Base-by-base conservation (phyloP, 1,139 yeast species). In the Geotrichum australiense region DNA sequence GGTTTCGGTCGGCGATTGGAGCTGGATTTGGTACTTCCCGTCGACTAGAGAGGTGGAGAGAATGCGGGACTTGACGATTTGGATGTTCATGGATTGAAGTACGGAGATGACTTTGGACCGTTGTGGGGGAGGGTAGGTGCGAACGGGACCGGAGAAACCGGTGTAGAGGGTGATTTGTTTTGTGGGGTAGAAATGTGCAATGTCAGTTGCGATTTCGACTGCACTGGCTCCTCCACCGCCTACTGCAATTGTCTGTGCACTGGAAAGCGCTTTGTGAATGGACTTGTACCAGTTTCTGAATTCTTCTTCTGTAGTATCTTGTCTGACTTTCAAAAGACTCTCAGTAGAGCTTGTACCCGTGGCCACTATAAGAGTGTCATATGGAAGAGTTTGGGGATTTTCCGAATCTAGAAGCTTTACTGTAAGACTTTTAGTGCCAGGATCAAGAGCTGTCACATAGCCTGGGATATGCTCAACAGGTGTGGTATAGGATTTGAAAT, bases 181-280 rank as follows among this genome's bases (percentile, higher is more conserved):
- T 11, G 31, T 21, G 4, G 40, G 40, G 18, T 26, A 41, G 14
- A 23, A 26, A n/a, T 41, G 41, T 3, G 25, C 33, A 7, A 41
- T 22, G 14, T 41, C 44, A 10, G 34, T 23, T 18, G 41, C 40
- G 2, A 41, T 25, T 15, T 41, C 44, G 14, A 29, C 32, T 2
- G 37, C 44, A 3, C 25, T 14, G 4, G 41, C 29, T 5, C 44
- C 44, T 5, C 28, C 44, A 12, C 44, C 41, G 3, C 44, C 44
- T 26, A 41, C 28, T 15, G 37, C 37, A 31, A 41, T 36, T 12
- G n/a, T 24, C 2, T 36, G 10, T 3, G 41, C 35, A 8, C 26
- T 22, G 3, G 44, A 24, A 2, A 41, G 28, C 1, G 19, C 22
- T 5, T 14, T 21, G 19, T 21, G 37, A n/a, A n/a, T n/a, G n/a